Percentiles rank a stretch among this genome's conserved stretches.
Evolutionary conservation across 345 rosid species (phyloP).

Genomic region (Eutrema yunnanense): DNA sequence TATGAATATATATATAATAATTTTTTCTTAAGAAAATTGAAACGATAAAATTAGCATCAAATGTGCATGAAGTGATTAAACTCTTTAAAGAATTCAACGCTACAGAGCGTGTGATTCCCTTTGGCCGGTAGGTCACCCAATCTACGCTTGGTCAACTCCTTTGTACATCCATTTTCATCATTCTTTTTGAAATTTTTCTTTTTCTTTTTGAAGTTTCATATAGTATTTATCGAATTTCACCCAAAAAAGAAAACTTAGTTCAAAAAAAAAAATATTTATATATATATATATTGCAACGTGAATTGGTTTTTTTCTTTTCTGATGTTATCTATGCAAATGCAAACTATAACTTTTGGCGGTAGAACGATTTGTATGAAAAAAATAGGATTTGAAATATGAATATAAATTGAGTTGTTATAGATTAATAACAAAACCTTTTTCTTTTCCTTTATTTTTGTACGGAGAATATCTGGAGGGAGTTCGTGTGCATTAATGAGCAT

Average conservation of each 20-base stretch:
- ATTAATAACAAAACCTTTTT: not conserved
- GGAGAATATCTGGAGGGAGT: not conserved
- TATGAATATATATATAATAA: slow-evolving; percentile 8
- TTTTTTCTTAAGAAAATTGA: not conserved
- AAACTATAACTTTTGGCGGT: not conserved
- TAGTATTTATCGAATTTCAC: not conserved
- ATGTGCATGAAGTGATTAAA: slow-evolving; percentile 71
- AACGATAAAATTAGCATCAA: slow-evolving; percentile 33
- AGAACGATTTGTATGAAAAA: not conserved
- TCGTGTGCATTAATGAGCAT: slow-evolving; percentile 9
- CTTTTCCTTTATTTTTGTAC: not conserved
- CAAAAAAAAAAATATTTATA: too few relatives aligned
- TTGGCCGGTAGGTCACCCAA: slow-evolving; percentile 93
- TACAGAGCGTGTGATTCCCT: slow-evolving; percentile 64
- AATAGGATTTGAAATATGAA: not conserved
- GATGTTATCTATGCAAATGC: not conserved
- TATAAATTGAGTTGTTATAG: not conserved
- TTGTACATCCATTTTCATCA: not conserved
- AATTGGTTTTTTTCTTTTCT: not conserved
- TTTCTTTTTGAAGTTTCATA: not conserved
- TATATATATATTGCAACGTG: not conserved
- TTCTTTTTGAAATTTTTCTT: not conserved
- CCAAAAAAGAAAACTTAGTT: not conserved
- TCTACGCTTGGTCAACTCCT: slow-evolving; percentile 64
- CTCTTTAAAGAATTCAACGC: slow-evolving; percentile 89